phyloP scores from a whole-genome alignment of 345 rosid species.

The Linum trigynum region DNA sequence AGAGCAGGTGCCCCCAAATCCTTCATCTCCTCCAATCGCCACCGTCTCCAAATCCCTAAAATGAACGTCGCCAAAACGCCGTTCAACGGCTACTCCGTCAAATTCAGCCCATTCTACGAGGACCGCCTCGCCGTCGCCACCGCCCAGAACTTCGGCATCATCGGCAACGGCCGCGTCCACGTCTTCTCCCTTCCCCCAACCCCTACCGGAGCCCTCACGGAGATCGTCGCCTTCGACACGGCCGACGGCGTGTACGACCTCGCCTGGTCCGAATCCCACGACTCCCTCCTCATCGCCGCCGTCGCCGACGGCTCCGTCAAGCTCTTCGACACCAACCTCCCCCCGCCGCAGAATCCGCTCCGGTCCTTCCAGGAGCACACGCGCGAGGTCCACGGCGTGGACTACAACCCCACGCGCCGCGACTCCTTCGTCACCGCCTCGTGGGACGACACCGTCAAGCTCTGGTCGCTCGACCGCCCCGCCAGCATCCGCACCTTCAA shows the following conservation, averaged over 20 bases:
- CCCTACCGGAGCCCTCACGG: conserved; percentile 38
- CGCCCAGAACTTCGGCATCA: conserved; percentile 86
- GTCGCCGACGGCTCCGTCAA: conserved; percentile 81
- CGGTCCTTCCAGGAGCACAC: conserved; percentile 80
- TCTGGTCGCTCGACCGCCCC: conserved; percentile 87
- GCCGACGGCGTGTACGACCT: conserved; percentile 86
- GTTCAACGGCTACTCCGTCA: conserved; percentile 82
- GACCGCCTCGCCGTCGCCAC: conserved; percentile 84
- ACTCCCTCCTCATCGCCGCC: conserved; percentile 73
- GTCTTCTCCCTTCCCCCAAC: conserved; percentile 64
- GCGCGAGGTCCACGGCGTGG: conserved; percentile 79
- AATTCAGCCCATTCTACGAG: conserved; percentile 84
- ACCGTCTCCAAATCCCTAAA: conserved; percentile 13
- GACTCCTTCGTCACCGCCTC: conserved; percentile 83
- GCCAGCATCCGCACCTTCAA: conserved; percentile 73
- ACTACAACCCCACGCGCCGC: conserved; percentile 84
- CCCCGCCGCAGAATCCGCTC: conserved; percentile 63
- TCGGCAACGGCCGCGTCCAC: conserved; percentile 88
- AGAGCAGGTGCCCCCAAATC: too few relatives aligned
- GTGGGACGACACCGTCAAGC: conserved; percentile 88
- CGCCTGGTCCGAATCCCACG: conserved; percentile 93
- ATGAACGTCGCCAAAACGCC: conserved; percentile 81
- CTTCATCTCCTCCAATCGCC: conserved; percentile 9
- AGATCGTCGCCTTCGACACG: conserved; percentile 57
- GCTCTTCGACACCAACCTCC: conserved; percentile 67